Evolutionary conservation across 2,329 filamentous ascomycete species (phyloP), one percentile per base, ranked within the genome.

Genomic region (Neocatenulostroma microsporum): DNA sequence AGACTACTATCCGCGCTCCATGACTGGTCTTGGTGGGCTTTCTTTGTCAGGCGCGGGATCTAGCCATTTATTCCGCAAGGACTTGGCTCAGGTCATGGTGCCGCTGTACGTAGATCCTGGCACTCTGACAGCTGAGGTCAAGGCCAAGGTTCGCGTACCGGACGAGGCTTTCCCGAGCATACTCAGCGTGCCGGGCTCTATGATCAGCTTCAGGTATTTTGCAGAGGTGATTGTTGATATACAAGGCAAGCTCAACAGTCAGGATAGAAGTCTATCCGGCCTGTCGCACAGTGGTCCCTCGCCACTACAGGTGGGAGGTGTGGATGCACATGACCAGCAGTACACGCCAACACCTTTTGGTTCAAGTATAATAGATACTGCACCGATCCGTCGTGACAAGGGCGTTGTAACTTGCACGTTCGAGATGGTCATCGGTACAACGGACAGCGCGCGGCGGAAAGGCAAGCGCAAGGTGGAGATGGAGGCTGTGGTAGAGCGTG

Each of bases 131-230:
- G 79, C 87, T 1, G 81, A 82, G 30, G 77, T 96, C 27, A 91
- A 81, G 12, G 82, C 87, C 3, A 82, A 83, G 3, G 77, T 98
- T 12, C 79, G 85, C 48, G 76, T 96, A 3, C 91, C 91, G 0
- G 86, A 94, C 45, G 85, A 94, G 53, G 79, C 80, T 0, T 96
- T 96, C 50, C 89, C 91, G 0, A 94, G 88, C 2, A 96, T 96
- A 44, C 79, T 78, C 19, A 81, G 80, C 37, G 86, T 95, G 0
- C 91, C 91, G 0, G 87, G 89, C 3, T 81, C 84, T 21, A 91
- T 96, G 80, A 91, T 98, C 47, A 87, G 81, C 50, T 96, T 98
- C 67, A 85, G 82, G 49, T 96, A 98, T 55, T 84, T 88, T 48
- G 74, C 95, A 14, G 91, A 98, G 60, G 84, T 95, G 2, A 80